Evolutionary conservation across 768 basidiomycete species (phyloP).

Genomic region (Filobasidium floriforme): DNA sequence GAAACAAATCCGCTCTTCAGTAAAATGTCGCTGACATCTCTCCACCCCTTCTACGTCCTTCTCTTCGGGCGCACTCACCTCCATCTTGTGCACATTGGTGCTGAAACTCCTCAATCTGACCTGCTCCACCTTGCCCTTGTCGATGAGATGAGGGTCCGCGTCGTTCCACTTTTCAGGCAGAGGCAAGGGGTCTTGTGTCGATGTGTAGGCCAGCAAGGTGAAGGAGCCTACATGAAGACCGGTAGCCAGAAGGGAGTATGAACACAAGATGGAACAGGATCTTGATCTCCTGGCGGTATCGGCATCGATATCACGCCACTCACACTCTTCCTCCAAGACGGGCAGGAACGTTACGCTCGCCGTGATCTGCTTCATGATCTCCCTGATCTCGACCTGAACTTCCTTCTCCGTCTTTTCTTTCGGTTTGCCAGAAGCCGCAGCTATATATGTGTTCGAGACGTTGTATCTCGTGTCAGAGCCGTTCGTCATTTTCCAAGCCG

Average conservation of each 20-base stretch:
- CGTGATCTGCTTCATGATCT: conserved; percentile 96
- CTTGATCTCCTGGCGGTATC: no score
- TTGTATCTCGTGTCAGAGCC: no score
- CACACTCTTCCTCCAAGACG: conserved; percentile 70
- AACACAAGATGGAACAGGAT: no score
- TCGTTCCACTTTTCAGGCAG: conserved; percentile 96
- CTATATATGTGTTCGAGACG: not conserved
- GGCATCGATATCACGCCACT: no score
- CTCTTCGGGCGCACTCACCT: conserved; percentile 41
- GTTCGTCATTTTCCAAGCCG: no score
- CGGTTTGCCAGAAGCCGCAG: conserved; percentile 19
- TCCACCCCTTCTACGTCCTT: no score
- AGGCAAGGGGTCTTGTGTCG: conserved; percentile 65
- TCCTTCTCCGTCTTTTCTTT: conserved; percentile 54
- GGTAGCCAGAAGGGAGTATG: no score
- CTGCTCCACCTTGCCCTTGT: conserved; percentile 65
- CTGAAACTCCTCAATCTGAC: conserved; percentile 91
- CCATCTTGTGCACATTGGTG: conserved; percentile 91
- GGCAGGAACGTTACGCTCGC: conserved; percentile 94
- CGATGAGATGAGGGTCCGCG: conserved; percentile 83
- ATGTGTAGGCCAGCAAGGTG: conserved; percentile 94
- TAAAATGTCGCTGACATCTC: no score
- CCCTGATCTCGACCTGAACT: conserved; percentile 93
- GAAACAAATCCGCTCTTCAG: not conserved
- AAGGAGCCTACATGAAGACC: conserved; percentile 73